Percentiles rank a stretch among this genome's conserved stretches.
These are phyloP conservation scores for Diaporthe batatas DNA, from an alignment of 2,329 filamentous ascomycete species.

Conservation along the genomic window DNA sequence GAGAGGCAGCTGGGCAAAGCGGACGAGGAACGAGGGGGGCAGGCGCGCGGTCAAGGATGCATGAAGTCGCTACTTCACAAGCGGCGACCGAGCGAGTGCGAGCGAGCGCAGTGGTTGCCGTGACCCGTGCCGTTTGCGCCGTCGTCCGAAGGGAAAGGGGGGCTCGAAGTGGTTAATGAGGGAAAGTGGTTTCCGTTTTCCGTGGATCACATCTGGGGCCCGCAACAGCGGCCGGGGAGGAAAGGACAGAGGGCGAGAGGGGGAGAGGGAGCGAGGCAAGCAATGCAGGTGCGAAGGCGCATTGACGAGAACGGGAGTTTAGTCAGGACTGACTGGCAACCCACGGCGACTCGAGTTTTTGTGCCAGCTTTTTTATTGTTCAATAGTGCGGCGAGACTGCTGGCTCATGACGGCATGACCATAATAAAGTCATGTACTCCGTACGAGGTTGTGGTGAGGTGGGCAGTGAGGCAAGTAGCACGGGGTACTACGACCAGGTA, in stretches of 20 bases:
- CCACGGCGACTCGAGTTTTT: conserved; percentile 9
- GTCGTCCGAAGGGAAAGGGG: conserved; percentile 22
- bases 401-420: conserved; percentile 21
- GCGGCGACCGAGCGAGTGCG: conserved; percentile 18
- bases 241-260: not conserved
- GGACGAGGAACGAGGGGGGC: not conserved
- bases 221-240: conserved; percentile 10
- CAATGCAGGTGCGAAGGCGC: conserved; percentile 12
- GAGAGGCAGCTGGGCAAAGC: not conserved
- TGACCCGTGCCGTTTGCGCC: conserved; percentile 28
- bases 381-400: conserved; percentile 14
- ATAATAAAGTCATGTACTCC: conserved; percentile 13
- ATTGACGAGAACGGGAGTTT: conserved; percentile 37
- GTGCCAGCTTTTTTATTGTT: conserved; percentile 9
- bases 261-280: conserved; percentile 1
- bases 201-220: conserved; percentile 17
- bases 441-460: not conserved
- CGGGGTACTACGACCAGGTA: not conserved
- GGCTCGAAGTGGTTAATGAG: conserved; percentile 21
- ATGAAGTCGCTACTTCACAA: conserved; percentile 37
- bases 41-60: conserved; percentile 19
- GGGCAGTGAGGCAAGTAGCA: conserved; percentile 1
- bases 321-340: conserved; percentile 33
- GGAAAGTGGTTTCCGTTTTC: conserved; percentile 26
- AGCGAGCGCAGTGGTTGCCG: conserved; percentile 29